Evolutionary conservation across 1,284 basidiomycete genomes (phyloP).

Genomic region (Fomitopsis betulina): DNA sequence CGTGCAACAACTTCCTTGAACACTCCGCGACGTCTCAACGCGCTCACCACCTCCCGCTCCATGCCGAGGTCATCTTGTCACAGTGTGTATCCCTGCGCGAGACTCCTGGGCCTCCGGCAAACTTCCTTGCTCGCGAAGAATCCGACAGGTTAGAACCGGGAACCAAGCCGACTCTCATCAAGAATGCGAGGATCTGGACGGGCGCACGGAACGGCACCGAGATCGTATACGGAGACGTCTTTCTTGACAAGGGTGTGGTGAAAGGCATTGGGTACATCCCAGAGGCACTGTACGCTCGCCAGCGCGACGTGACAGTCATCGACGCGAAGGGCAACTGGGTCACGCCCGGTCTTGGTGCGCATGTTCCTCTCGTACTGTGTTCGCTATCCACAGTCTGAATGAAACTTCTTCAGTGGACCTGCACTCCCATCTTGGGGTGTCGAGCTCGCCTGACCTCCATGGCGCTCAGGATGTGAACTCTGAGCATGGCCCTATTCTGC

Average conservation of each 20-base stretch:
- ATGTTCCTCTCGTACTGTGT: background rate
- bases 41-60: conserved; percentile 33
- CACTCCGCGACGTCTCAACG: background rate
- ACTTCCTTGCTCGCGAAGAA: conserved; percentile 48
- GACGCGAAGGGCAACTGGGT: conserved; percentile 63
- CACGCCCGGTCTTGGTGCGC: conserved; percentile 58
- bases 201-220: conserved; percentile 65
- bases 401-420: background rate
- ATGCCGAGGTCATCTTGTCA: conserved; percentile 39
- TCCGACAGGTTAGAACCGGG: conserved; percentile 73
- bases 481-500: conserved; percentile 41
- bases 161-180: conserved; percentile 63
- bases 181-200: conserved; percentile 80
- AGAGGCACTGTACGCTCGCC: conserved; percentile 27
- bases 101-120: conserved; percentile 42
- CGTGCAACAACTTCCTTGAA: conserved; percentile 14
- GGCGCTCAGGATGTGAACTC: conserved; percentile 52
- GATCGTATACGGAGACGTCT: conserved; percentile 55
- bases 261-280: conserved; percentile 52
- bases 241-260: conserved; percentile 56
- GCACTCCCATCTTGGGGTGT: conserved; percentile 38
- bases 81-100: conserved; percentile 42
- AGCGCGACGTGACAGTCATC: conserved; percentile 41
- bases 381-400: background rate
- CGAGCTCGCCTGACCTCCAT: conserved; percentile 44